A percentile compares a stretch with the other conserved stretches of the same genome.
These are phyloP conservation scores for Maudiozyma humilis DNA, from an alignment of 1,139 yeast species.

Conservation along the genomic window DNA sequence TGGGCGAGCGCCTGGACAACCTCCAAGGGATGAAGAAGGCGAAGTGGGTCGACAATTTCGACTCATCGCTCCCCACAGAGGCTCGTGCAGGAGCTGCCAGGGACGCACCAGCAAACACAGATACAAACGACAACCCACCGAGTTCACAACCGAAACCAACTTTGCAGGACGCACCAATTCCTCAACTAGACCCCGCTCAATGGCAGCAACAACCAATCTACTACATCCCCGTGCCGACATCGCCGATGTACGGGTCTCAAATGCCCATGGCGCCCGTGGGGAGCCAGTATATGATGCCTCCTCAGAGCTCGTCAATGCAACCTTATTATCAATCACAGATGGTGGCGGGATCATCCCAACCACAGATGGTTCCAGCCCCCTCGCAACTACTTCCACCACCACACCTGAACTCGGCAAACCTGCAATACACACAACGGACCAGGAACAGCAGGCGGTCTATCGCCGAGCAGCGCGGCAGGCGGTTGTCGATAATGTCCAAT, in stretches of 20 bases:
- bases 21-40: constrained; percentile 26
- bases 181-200: constrained; percentile 4
- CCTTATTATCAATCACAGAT: constrained; percentile 22
- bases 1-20: constrained; percentile 28
- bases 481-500: constrained; percentile 22
- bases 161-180: constrained; percentile 12
- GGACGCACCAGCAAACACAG: too few species aligned
- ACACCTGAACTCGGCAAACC: constrained; percentile 16
- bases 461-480: constrained; percentile 22
- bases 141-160: constrained; percentile 5
- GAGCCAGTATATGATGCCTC: constrained; percentile 11
- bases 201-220: constrained; percentile 10
- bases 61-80: constrained; percentile 19
- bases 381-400: constrained; percentile 25
- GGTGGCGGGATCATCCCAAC: too few species aligned
- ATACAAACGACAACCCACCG: constrained; percentile 2
- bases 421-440: constrained; percentile 5
- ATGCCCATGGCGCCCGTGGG: constrained; percentile 4
- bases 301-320: constrained; percentile 23
- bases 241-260: constrained; percentile 17
- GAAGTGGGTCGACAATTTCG: constrained; percentile 29
- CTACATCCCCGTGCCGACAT: constrained; percentile 20
- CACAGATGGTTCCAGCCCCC: constrained; percentile 9
- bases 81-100: not conserved
- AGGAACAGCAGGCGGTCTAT: constrained; percentile 14